Base-by-base conservation (phyloP, 345 rosid species). In the Kandelia obovata region DNA sequence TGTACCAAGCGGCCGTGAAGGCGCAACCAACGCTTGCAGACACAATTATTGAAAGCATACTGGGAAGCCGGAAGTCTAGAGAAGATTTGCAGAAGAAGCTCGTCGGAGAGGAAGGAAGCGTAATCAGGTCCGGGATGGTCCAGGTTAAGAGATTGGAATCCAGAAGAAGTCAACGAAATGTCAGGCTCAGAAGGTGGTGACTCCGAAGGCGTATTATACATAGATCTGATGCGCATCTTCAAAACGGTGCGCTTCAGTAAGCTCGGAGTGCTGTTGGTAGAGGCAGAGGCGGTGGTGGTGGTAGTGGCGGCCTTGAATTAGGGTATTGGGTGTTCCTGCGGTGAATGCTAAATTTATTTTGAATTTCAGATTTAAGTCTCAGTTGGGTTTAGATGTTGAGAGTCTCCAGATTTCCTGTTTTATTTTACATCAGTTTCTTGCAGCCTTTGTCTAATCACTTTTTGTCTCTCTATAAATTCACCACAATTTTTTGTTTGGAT, bases 1-100 rank as follows among this genome's bases (percentile, higher is more conserved):
- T 82, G 84, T 0, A 88, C 89, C 19, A 95, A 83, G 10, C 89
- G 85, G n/a, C 96, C 96, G 51, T 88, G 93, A 67, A 92, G 89
- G 66, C 74, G 74, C 16, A 83, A 63, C 99, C 99, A 95, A 64
- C 99, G 88, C 74, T 87, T 92, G 77, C 99, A 89, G n/a, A 88
- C 96, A 30, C 87, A 84, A 46, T 83, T 88, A 51, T 83, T 91
- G 51, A 72, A 62, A 65, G 74, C 73, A 30, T 82, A 77, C 66
- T 87, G 95, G 19, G 91, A 84, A 58, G 35, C 47, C 2, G 96
- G 92, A 59, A 88, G 77, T 26, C 67, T 86, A 5, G 81, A 73
- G 78, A 90, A 83, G 77, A 95, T 78, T 67, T 75, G 65, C 76
- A 92, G 86, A 73, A 95, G 91, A 52, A 85, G 78, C 39, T 84